Conservation (phyloP, 2,329 filamentous ascomycete species). For the Colletotrichum ledebouriae region DNA sequence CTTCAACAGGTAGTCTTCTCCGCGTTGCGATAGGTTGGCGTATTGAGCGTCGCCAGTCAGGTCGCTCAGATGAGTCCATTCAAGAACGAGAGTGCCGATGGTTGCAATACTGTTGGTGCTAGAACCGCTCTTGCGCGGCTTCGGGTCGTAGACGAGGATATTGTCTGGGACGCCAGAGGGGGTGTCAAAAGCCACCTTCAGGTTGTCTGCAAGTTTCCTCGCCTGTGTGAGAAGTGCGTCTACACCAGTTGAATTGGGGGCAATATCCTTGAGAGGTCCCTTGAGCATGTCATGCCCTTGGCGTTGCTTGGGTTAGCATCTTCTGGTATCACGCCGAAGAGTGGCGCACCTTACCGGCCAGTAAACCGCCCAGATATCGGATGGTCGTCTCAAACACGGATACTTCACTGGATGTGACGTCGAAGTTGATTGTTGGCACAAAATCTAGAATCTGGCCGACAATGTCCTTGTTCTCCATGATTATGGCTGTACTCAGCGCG, state of each 20-base stretch:
- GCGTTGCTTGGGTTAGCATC: neutral
- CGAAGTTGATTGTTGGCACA: conserved; percentile 79
- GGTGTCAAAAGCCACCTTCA: conserved; percentile 85
- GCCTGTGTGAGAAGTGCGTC: conserved; percentile 76
- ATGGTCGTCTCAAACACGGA: conserved; percentile 94
- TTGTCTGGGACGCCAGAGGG: conserved; percentile 81
- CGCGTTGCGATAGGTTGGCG: conserved; percentile 74
- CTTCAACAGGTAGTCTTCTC: conserved; percentile 76
- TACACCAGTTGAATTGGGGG: conserved; percentile 60
- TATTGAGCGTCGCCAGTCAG: conserved; percentile 78
- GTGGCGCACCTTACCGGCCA: conserved; percentile 69
- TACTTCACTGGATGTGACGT: conserved; percentile 69
- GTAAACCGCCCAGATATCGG: conserved; percentile 83
- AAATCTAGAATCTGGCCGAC: conserved; percentile 79
- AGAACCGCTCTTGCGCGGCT: conserved; percentile 61
- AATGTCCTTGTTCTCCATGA: conserved; percentile 79
- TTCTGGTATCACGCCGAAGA: neutral
- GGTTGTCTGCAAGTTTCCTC: conserved; percentile 75
- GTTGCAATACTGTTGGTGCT: conserved; percentile 80
- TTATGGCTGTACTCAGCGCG: conserved; percentile 81
- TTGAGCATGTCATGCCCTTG: conserved; percentile 78
- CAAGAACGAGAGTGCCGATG: conserved; percentile 82
- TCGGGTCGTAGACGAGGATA: conserved; percentile 70
- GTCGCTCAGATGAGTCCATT: conserved; percentile 87
- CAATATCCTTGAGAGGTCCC: conserved; percentile 71